Evolutionary conservation across 2,329 filamentous ascomycete species (phyloP).

Genomic region (Fusarium sp.): DNA sequence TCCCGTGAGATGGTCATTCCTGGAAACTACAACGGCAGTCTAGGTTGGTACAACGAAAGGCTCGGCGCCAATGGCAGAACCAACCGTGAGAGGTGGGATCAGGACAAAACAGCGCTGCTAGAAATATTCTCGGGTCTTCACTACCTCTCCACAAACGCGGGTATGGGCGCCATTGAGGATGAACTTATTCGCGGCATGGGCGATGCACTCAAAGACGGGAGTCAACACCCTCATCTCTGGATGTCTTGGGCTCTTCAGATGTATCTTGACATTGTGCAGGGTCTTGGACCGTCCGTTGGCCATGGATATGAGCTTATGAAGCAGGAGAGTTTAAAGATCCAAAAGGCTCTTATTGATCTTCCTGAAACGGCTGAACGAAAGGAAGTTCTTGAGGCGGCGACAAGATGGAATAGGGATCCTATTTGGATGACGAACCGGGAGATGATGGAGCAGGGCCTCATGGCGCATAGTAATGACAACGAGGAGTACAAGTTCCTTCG

Average conservation of each 20-base stretch:
- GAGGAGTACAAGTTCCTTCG: conserved; percentile 33
- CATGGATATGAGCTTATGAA: conserved; percentile 8
- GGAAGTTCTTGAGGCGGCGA: conserved; percentile 10
- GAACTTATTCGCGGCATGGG: conserved; percentile 34
- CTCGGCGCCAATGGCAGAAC: neutral
- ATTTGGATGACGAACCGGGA: conserved; percentile 6
- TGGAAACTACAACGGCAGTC: conserved; percentile 33
- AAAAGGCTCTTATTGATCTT: conserved; percentile 28
- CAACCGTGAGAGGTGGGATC: conserved; percentile 14
- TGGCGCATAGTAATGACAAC: neutral
- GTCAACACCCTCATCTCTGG: conserved; percentile 18
- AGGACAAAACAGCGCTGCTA: conserved; percentile 28
- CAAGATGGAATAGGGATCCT: conserved; percentile 30
- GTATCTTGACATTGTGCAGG: conserved; percentile 38
- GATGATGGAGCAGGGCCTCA: neutral
- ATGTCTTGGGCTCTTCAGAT: conserved; percentile 31
- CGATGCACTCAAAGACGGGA: neutral
- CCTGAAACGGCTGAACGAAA: neutral
- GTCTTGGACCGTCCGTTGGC: neutral
- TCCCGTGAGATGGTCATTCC: neutral
- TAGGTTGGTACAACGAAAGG: conserved; percentile 37
- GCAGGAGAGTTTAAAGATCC: conserved; percentile 31
- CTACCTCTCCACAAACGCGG: conserved; percentile 11
- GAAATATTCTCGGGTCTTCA: conserved; percentile 26
- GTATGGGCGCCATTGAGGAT: conserved; percentile 26